Evolutionary conservation across 1,284 basidiomycete genomes (phyloP), one percentile per base, ranked within the genome.

Genomic region (Lignosus rhinocerotis): DNA sequence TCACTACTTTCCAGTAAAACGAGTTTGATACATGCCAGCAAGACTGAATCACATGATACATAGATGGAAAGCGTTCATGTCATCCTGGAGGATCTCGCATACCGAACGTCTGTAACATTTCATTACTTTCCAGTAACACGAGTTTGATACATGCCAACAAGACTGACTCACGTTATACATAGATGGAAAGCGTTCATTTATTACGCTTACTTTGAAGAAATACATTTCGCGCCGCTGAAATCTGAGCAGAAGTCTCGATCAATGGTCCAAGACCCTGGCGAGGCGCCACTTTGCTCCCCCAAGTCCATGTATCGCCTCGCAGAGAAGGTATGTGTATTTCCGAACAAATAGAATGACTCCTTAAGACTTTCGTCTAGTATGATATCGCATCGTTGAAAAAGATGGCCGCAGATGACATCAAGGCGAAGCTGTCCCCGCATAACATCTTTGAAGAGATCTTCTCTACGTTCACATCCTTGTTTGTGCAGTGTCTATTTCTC

Each of bases 271-370:
- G 32, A 36, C n/a, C 39, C 43, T 1, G 19, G 43, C 19, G 33
- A 53, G 4, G 46, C 57, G 2, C 58, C 55, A 5, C 32, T 44
- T 3, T 62, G 64, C 32, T 67, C 66, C 0, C 62, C 64, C 5
- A 67, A 67, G 48, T 67, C 66, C 1, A 65, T 66, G 59, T 67
- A 67, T 41, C 56, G 61, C 1, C 19, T 67, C 3, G 64, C 66
- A 12, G 52, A 62, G 16, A 62, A 57, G 44, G 66, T 66, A 30
- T 12, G 46, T 11, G 9, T 21, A 17, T 21, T 19, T 17, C 17
- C 32, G 44, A 33, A 14, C 19, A 12, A 33, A 16, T n/a, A 16
- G 11, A 42, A 17, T 8, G 8, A 16, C 16, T 2, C 36, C 4
- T 6, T 39, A 8, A 17, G 9, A 14, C 39, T 8, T 12, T 10